These are phyloP conservation scores for Neostapfia colusana DNA, from an alignment of 176 grass and related monocot species.

Conservation along the genomic window DNA sequence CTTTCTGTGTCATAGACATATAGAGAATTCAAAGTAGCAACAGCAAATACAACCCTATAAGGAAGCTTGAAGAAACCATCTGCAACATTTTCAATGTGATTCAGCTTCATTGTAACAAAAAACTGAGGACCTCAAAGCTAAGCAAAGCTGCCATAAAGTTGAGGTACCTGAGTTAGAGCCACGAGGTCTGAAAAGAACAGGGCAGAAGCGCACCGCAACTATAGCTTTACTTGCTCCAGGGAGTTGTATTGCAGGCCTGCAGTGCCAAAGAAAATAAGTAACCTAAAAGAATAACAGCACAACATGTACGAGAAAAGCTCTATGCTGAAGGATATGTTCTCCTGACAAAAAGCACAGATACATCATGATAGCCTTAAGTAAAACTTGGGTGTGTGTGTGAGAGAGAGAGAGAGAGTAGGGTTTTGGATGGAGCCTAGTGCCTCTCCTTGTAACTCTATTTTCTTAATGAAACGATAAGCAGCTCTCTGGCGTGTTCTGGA, in stretches of 20 bases:
- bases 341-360: neutral
- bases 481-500: too few relatives aligned
- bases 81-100: constrained; percentile 39
- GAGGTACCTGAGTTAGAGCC: constrained; percentile 67
- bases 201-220: constrained; percentile 88
- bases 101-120: constrained; percentile 29
- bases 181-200: constrained; percentile 63
- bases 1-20: constrained; percentile 96
- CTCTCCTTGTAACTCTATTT: too few relatives aligned
- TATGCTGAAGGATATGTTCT: neutral
- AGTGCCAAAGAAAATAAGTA: constrained; percentile 30
- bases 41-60: constrained; percentile 82
- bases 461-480: too few relatives aligned
- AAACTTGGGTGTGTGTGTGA: neutral
- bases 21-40: constrained; percentile 86
- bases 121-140: constrained; percentile 24
- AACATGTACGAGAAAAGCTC: constrained; percentile 11
- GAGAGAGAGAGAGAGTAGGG: too few relatives aligned
- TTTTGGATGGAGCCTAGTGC: too few relatives aligned
- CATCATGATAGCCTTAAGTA: constrained; percentile 8
- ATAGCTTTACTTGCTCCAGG: constrained; percentile 86
- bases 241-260: constrained; percentile 84
- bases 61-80: constrained; percentile 89
- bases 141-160: constrained; percentile 18
- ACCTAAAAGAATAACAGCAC: constrained; percentile 15